phyloP scores from a whole-genome alignment of 164 flowering plant species.

The Chimonanthus salicifolius region DNA sequence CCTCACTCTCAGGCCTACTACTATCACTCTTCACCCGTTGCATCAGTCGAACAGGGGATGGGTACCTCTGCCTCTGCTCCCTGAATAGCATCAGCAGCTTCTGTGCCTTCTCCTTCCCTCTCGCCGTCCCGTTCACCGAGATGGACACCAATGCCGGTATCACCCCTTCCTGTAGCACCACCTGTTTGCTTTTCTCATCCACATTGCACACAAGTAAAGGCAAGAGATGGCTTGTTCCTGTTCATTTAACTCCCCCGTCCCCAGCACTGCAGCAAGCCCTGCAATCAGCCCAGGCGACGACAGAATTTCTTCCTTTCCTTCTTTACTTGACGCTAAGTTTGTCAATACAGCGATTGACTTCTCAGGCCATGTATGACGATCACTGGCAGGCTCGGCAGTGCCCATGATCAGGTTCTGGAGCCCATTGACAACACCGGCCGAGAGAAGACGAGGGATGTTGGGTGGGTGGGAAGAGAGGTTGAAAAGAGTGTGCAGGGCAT shows the following conservation, averaged over 20 bases:
- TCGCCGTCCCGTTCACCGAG: constrained; percentile 74
- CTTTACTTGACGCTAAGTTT: constrained; percentile 49
- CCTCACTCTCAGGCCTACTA: constrained; percentile 27
- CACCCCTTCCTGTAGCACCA: constrained; percentile 90
- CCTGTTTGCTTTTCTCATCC: constrained; percentile 54
- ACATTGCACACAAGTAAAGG: constrained; percentile 58
- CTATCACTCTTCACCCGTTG: constrained; percentile 20
- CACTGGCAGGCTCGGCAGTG: constrained; percentile 12
- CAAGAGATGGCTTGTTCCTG: constrained; percentile 87
- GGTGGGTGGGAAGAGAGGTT: constrained; percentile 62
- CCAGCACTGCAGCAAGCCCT: constrained; percentile 53
- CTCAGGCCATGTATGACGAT: constrained; percentile 45
- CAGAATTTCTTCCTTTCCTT: constrained; percentile 51
- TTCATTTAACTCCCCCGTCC: constrained; percentile 60
- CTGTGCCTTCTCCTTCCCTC: constrained; percentile 89
- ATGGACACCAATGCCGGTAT: constrained; percentile 89
- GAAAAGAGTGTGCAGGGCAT: constrained; percentile 77
- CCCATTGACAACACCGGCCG: constrained; percentile 49
- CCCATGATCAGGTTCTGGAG: constrained; percentile 50
- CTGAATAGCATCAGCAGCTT: constrained; percentile 83
- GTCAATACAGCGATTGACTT: constrained; percentile 59
- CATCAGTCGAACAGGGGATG: constrained; percentile 27
- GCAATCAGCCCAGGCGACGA: constrained; percentile 44
- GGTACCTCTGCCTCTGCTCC: constrained; percentile 75
- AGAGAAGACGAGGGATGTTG: constrained; percentile 56